Evolutionary conservation across 2,329 filamentous ascomycete species (phyloP), one percentile per base, ranked within the genome.

Genomic region (Phialophora tarda): DNA sequence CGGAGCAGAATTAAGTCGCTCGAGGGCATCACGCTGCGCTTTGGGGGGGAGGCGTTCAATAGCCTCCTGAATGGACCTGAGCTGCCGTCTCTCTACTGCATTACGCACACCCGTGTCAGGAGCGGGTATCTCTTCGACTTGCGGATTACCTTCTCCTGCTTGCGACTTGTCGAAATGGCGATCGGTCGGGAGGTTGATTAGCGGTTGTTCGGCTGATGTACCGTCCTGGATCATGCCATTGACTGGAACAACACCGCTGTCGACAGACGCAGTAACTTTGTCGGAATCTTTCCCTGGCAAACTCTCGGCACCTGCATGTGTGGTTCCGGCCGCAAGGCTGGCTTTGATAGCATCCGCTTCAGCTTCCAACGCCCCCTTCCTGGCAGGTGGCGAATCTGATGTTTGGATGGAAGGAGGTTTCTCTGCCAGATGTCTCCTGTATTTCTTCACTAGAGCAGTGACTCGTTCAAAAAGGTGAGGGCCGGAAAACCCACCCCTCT

Each of bases 401-500:
- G 59, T 66, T 58, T 67, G 48, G 12, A 51, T 10, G 8, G 59
- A 48, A 1, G 56, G 53, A 30, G 67, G 69, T 47, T 59, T 67
- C 50, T 80, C 78, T 69, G 91, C 89, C 34, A 94, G 81, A 75
- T 89, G 81, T 72, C 84, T 83, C 63, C 93, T 86, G 79, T 98
- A 99, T 71, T 88, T 87, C 66, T 85, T 88, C 0, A 98, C 93
- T 8, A 99, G 83, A 6, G 86, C 84, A 26, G 94, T 81, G 0
- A 93, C 97, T 59, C 89, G 86, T 69, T 89, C 86, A 74, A 96
- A 97, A 83, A 97, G 88, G 76, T 91, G 90, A 0, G 95, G 95
- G 0, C 95, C 94, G 0, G 93, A 97, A 78, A 93, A 96, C 1
- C 95, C 94, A 30, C 95, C 93, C 23, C 89, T 88, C 79, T 97